Evolutionary conservation across 1,139 yeast genomes (phyloP).

Genomic region (Starmera stellimalicola): DNA sequence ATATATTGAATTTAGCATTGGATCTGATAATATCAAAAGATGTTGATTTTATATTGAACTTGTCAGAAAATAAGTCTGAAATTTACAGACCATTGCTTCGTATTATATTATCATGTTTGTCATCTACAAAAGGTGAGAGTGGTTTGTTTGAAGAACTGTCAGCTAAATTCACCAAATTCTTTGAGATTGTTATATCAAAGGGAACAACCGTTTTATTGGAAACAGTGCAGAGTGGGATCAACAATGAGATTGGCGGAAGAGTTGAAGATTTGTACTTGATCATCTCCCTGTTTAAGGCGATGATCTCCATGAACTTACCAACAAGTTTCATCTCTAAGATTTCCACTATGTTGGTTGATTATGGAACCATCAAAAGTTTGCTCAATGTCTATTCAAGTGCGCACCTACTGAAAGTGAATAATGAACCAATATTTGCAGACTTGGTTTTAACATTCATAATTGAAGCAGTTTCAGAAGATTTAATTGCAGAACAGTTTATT

Average conservation of each 20-base stretch:
- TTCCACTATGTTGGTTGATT: slow-evolving; percentile 43
- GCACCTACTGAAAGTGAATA: slow-evolving; percentile 49
- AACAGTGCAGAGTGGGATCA: slow-evolving; percentile 47
- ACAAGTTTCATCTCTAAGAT: slow-evolving; percentile 39
- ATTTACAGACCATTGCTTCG: slow-evolving; percentile 54
- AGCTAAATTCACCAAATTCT: slow-evolving; percentile 44
- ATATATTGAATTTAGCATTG: slow-evolving; percentile 22
- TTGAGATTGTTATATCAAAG: slow-evolving; percentile 48
- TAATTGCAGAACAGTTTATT: slow-evolving; percentile 59
- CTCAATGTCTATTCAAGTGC: slow-evolving; percentile 62
- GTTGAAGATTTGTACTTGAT: slow-evolving; percentile 60
- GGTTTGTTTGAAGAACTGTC: slow-evolving; percentile 37
- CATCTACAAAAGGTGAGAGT: slow-evolving; percentile 32
- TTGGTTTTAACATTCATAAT: slow-evolving; percentile 58
- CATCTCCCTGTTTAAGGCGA: slow-evolving; percentile 51
- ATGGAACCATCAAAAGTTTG: slow-evolving; percentile 54
- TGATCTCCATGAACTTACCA: slow-evolving; percentile 44
- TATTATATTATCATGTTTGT: slow-evolving; percentile 41
- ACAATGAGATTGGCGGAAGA: slow-evolving; percentile 29
- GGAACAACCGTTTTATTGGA: slow-evolving; percentile 47
- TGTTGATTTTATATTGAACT: slow-evolving; percentile 33
- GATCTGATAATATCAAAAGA: slow-evolving; percentile 37
- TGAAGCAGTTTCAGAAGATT: slow-evolving; percentile 55
- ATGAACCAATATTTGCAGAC: slow-evolving; percentile 66
- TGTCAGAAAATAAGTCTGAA: slow-evolving; percentile 30